Evolutionary conservation across 2,329 filamentous ascomycete genomes (phyloP).

Genomic region (Tolypocladium inflatum): DNA sequence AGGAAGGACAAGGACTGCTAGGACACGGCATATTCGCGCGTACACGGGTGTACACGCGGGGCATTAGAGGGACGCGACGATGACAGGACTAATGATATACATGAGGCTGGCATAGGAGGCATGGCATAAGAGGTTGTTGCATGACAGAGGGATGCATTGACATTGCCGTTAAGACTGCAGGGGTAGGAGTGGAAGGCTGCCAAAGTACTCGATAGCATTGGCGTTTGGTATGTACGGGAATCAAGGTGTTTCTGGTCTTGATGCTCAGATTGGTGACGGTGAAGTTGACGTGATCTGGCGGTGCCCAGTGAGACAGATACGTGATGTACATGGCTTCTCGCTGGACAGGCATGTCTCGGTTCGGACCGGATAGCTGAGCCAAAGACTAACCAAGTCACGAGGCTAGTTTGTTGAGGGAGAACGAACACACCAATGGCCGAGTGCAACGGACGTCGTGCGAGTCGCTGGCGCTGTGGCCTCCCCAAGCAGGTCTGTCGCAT

Average conservation of each 20-base stretch:
- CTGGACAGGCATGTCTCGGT: too few relatives aligned
- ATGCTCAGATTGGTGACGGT: too few relatives aligned
- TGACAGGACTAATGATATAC: not conserved
- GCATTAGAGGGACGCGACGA: not conserved
- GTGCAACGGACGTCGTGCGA: too few relatives aligned
- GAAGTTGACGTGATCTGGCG: too few relatives aligned
- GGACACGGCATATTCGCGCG: not conserved
- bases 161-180: not conserved
- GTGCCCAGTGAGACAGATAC: too few relatives aligned
- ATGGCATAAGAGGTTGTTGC: not conserved
- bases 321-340: too few relatives aligned
- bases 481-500: too few relatives aligned
- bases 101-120: not conserved
- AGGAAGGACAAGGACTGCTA: constrained; percentile 10
- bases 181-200: not conserved
- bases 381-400: too few relatives aligned
- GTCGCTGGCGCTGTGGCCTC: too few relatives aligned
- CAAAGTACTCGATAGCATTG: not conserved
- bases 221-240: not conserved
- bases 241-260: not conserved
- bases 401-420: too few relatives aligned
- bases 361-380: too few relatives aligned
- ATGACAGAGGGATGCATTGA: not conserved
- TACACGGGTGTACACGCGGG: not conserved
- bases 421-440: too few relatives aligned